Evolutionary conservation across 1,284 basidiomycete genomes (phyloP), one percentile per base, ranked within the genome.

Genomic region (Puccinia horiana): DNA sequence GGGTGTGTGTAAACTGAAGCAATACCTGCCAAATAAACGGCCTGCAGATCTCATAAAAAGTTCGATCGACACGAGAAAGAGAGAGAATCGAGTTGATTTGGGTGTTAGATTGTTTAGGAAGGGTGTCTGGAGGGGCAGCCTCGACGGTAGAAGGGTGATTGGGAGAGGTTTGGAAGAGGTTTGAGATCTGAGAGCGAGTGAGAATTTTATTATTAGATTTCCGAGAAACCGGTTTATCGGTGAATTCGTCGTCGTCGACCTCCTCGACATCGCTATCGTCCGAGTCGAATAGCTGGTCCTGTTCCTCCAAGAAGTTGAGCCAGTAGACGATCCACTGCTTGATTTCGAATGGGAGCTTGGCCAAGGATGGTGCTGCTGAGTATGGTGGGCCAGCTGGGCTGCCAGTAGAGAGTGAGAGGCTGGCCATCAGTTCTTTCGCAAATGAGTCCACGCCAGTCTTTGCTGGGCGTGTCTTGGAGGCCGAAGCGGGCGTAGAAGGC

Each of bases 11-110:
- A 20, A 26, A 37, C 9, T 3, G 18, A 2, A 54, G 32, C n/a
- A 23, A 14, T 77, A 77, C 76, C 61, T 67, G 40, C 76, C 76
- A 77, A 65, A 77, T 65, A 67, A 77, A 47, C 20, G 76, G 76
- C 37, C 76, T 35, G 29, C 76, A 77, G 23, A 77, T 37, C n/a
- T 77, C 61, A 52, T 77, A 77, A 52, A 77, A 77, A 42, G 58
- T 67, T 23, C 61, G 56, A 54, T 77, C 58, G 47, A 77, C 61
- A 20, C 49, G 61, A 6, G 61, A 67, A 40, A 67, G 44, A 14
- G 58, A 61, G 54, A 23, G 40, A 12, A 76, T 40, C 11, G 65
- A 47, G 11, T 69, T 69, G 14, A n/a, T 26, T 12, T 42, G 35
- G 11, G 37, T n/a, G 18, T 1, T 42, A 23, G 35, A 16, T 37